Percentiles rank a stretch among this genome's conserved stretches.
These are phyloP conservation scores for Hygrophorus russula DNA, from an alignment of 768 basidiomycete species.

Conservation along the genomic window DNA sequence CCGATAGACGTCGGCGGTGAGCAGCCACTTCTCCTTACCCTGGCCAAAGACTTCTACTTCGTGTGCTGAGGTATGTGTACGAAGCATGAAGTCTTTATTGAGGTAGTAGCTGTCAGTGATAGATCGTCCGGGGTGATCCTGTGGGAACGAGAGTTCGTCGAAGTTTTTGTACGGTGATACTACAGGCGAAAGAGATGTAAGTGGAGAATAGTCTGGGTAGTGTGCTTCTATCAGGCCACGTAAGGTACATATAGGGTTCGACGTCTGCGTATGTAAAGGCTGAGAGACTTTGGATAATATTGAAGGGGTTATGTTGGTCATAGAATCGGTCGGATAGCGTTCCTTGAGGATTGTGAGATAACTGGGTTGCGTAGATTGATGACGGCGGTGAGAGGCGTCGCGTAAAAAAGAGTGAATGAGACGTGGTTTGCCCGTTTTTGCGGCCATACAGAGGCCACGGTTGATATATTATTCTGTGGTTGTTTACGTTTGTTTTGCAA, in stretches of 20 bases:
- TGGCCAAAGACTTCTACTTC: slow-evolving; percentile 83
- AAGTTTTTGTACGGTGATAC: slow-evolving; percentile 91
- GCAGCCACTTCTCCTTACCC: slow-evolving; percentile 74
- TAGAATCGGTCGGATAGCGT: slow-evolving; percentile 62
- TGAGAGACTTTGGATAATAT: slow-evolving; percentile 75
- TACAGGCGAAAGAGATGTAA: slow-evolving; percentile 75
- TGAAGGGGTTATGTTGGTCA: slow-evolving; percentile 77
- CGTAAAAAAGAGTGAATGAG: not conserved
- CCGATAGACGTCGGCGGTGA: slow-evolving; percentile 94
- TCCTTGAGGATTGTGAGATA: slow-evolving; percentile 47
- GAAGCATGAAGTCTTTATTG: slow-evolving; percentile 82
- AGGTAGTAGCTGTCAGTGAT: slow-evolving; percentile 93
- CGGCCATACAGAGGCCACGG: not conserved
- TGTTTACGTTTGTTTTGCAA: slow-evolving; percentile 2
- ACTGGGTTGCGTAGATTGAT: slow-evolving; percentile 8
- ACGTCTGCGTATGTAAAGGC: slow-evolving; percentile 61
- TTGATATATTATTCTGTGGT: not conserved
- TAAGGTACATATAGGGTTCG: slow-evolving; percentile 83
- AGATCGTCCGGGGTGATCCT: slow-evolving; percentile 87
- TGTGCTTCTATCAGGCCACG: slow-evolving; percentile 77
- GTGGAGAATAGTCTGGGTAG: slow-evolving; percentile 61
- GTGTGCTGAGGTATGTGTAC: slow-evolving; percentile 97
- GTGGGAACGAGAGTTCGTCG: slow-evolving; percentile 90
- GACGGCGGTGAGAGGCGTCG: not conserved
- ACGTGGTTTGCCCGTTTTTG: not conserved